Percentiles rank a stretch among this genome's conserved stretches.
Evolutionary conservation across 108 stramenopile species (phyloP).

Genomic region (Cyclostephanos tholiformis): DNA sequence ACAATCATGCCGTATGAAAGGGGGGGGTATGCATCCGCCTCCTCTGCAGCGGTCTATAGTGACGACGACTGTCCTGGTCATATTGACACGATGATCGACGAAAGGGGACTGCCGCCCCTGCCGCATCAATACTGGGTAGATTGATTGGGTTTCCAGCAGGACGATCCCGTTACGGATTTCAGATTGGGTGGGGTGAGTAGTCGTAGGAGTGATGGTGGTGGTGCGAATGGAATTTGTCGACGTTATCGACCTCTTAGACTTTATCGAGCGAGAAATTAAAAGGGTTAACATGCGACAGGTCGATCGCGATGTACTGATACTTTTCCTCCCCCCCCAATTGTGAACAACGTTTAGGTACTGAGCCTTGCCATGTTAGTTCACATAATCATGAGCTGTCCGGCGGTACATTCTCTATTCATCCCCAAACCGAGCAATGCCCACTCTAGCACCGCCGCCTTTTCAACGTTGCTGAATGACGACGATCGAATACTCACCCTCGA

Average conservation of each 20-base stretch:
- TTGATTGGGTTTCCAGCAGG: slow-evolving; percentile 84
- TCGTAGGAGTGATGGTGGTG: not conserved
- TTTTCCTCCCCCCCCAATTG: not conserved
- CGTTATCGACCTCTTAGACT: not conserved
- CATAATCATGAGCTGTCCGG: slow-evolving; percentile 67
- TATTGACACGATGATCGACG: slow-evolving; percentile 66
- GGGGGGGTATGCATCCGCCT: slow-evolving; percentile 27
- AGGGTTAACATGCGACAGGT: not conserved
- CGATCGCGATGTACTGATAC: not conserved
- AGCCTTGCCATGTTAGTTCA: slow-evolving; percentile 80
- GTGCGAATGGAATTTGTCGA: not conserved
- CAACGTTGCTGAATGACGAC: slow-evolving; percentile 1
- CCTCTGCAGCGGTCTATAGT: not conserved
- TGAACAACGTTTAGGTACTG: slow-evolving; percentile 34
- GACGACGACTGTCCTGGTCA: not conserved
- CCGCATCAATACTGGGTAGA: slow-evolving; percentile 82
- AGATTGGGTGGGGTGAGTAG: slow-evolving; percentile 73
- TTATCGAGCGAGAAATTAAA: not conserved
- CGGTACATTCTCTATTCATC: slow-evolving; percentile 46
- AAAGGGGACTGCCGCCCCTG: slow-evolving; percentile 74
- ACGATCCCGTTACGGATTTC: slow-evolving; percentile 90
- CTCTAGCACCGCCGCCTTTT: not conserved
- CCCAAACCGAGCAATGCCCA: slow-evolving; percentile 14
- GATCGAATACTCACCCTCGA: slow-evolving; percentile 15
- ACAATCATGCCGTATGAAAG: slow-evolving; percentile 58